Conservation (phyloP, 306 rosid genomes). For the Oxytropis ochrocephala region DNA sequence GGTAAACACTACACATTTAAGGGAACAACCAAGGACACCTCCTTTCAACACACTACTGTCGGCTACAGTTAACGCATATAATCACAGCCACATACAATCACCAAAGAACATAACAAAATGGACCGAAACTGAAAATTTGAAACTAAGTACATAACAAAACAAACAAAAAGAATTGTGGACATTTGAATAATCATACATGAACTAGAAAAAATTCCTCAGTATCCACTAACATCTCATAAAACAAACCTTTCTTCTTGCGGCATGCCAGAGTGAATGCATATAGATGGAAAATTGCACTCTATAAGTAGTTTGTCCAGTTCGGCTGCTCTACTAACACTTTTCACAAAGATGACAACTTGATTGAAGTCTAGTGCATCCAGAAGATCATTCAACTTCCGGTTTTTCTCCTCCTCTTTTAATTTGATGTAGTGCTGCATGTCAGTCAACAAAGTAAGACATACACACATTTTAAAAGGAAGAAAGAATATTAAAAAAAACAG, state of each 20-base stretch:
- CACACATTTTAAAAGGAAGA: not conserved
- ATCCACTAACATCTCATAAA: not conserved
- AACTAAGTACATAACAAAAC: not conserved
- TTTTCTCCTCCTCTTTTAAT: constrained; percentile 88
- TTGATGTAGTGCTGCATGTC: constrained; percentile 95
- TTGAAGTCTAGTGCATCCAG: constrained; percentile 97
- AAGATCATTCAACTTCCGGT: constrained; percentile 93
- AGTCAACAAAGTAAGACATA: constrained; percentile 19
- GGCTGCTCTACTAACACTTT: constrained; percentile 96
- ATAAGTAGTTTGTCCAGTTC: constrained; percentile 93
- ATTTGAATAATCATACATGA: not conserved
- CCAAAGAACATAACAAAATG: not conserved
- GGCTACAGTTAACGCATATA: not conserved
- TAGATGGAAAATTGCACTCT: constrained; percentile 97
- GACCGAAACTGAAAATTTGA: not conserved
- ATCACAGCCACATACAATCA: not conserved
- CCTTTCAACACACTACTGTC: not conserved
- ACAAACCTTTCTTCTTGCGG: constrained; percentile 94
- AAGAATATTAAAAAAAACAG: not conserved
- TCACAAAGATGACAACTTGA: constrained; percentile 94
- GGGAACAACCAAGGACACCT: not conserved
- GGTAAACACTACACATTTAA: not conserved
- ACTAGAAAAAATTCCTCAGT: not conserved
- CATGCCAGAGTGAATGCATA: constrained; percentile 99
- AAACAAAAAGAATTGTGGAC: not conserved